Percentiles rank a stretch among this genome's conserved stretches.
Conservation (phyloP, 2,329 filamentous ascomycete species). For the Bretziella fagacearum region DNA sequence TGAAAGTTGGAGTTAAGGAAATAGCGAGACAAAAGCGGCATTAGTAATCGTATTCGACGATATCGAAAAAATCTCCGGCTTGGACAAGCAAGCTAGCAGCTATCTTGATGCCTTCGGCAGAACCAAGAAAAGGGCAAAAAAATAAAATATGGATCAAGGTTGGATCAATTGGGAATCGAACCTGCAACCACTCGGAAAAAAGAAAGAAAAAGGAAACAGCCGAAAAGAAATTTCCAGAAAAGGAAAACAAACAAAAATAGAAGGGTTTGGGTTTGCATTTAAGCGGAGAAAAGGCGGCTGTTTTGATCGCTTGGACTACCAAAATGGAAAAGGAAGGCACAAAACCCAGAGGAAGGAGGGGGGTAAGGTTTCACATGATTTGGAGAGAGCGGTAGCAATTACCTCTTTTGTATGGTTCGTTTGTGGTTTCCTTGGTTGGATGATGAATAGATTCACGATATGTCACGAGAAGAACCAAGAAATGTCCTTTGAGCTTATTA, state of each 20-base stretch:
- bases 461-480: background rate
- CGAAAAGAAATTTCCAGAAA: background rate
- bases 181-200: no score
- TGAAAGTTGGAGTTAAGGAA: background rate
- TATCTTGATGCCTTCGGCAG: no score
- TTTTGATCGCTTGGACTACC: conserved; percentile 1
- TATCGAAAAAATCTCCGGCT: no score
- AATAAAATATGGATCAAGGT: no score
- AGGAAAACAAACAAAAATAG: background rate
- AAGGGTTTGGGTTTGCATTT: background rate
- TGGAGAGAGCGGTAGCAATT: background rate
- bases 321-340: conserved; percentile 1
- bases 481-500: no score
- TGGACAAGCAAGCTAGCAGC: no score
- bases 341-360: background rate
- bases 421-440: conserved; percentile 1
- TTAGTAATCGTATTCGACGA: no score
- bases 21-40: no score
- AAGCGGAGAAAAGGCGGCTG: conserved; percentile 10
- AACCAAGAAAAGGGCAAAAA: no score
- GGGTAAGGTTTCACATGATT: background rate
- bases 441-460: background rate
- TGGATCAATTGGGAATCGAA: no score
- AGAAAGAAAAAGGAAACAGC: background rate
- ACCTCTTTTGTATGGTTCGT: background rate